phyloP scores from a whole-genome alignment of 1,284 basidiomycete species.

The Cerioporus squamosus region DNA sequence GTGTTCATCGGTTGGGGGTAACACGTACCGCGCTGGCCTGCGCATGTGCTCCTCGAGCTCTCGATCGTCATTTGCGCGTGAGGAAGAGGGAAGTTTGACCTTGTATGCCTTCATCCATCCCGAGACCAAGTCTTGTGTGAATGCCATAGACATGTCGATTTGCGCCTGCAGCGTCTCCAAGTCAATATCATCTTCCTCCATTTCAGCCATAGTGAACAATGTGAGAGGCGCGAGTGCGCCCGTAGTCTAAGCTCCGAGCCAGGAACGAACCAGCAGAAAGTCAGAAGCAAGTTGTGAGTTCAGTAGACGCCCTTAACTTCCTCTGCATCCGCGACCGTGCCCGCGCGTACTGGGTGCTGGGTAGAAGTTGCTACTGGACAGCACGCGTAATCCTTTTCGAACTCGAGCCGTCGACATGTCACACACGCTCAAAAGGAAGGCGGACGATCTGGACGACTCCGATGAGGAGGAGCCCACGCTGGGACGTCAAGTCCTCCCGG shows the following conservation, averaged over 20 bases:
- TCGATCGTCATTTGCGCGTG: constrained; percentile 46
- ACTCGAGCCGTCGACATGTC: neutral
- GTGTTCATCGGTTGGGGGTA: neutral
- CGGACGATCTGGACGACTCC: constrained; percentile 28
- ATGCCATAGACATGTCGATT: constrained; percentile 78
- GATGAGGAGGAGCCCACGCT: constrained; percentile 37
- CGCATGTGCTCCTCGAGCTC: constrained; percentile 69
- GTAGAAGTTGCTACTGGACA: too few species aligned
- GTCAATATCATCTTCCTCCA: constrained; percentile 55
- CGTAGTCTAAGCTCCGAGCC: too few species aligned
- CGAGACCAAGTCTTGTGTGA: constrained; percentile 68
- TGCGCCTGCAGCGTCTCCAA: constrained; percentile 71
- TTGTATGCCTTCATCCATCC: constrained; percentile 69
- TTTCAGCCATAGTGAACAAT: constrained; percentile 22
- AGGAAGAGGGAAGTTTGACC: constrained; percentile 30
- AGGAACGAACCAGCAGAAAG: too few species aligned
- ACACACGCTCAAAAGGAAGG: constrained; percentile 5
- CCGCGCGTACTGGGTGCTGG: too few species aligned
- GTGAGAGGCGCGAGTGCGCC: neutral
- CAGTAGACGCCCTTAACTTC: neutral
- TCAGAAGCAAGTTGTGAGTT: neutral
- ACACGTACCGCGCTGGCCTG: constrained; percentile 64
- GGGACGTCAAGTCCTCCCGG: constrained; percentile 65
- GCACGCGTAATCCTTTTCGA: too few species aligned
- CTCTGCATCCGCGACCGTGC: too few species aligned